Evolutionary conservation across 306 rosid species (phyloP).

Genomic region (Quercus engelmannii): DNA sequence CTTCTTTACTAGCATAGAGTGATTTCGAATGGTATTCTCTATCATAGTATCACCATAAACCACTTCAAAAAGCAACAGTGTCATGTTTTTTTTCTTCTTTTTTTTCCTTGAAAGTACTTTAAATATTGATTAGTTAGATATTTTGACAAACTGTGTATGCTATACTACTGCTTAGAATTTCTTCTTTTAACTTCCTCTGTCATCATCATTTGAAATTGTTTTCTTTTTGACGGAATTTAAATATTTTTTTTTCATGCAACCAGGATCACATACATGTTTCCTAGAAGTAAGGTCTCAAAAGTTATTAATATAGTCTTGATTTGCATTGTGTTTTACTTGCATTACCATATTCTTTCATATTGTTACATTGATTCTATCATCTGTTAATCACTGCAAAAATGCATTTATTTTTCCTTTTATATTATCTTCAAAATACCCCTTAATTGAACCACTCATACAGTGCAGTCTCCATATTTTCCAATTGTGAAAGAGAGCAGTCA

Average conservation of each 20-base stretch:
- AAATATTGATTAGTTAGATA: too few species aligned
- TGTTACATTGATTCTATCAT: neutral
- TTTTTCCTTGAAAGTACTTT: neutral
- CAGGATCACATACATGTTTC: neutral
- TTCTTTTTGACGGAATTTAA: neutral
- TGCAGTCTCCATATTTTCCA: neutral
- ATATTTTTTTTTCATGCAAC: neutral
- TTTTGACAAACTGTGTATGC: too few species aligned
- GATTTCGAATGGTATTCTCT: neutral
- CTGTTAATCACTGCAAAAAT: neutral
- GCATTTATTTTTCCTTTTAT: neutral
- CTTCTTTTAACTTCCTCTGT: neutral
- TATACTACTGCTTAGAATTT: too few species aligned
- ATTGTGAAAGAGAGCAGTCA: neutral
- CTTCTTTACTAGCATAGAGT: neutral
- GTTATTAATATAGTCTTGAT: neutral
- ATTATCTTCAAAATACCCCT: neutral
- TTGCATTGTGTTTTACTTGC: neutral
- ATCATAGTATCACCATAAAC: neutral
- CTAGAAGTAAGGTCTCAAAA: neutral
- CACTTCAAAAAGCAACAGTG: neutral
- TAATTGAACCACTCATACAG: neutral
- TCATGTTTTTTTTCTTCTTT: neutral
- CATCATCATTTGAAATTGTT: neutral
- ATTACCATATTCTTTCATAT: neutral